Base-by-base conservation (phyloP, 768 basidiomycete species). In the Boletus reticulatus region DNA sequence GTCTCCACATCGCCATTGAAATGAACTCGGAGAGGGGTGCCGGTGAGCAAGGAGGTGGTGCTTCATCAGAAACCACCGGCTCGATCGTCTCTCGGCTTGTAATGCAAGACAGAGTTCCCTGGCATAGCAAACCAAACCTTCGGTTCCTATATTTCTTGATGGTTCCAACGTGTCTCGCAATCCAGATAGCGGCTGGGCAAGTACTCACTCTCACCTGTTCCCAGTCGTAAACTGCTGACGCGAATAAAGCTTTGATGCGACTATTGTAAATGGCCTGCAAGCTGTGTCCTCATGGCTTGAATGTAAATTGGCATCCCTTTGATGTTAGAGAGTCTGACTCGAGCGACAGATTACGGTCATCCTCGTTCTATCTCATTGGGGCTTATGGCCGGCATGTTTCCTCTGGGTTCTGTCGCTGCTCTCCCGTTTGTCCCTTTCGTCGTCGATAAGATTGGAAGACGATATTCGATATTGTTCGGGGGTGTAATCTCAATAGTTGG, bases 221-320 rank as follows among this genome's bases (percentile, higher is more conserved):
- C 17, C 17, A 17, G 13, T 43, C 6, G 29, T 20, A 22, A 22
- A 22, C 22, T 45, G 8, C 47, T 61, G 24, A 60, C 8, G 5
- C 5, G n/a, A 14, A 22, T 12, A 32, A 43, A 60, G 60, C 2
- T 60, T 60, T 12, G 43, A 60, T 4, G 79, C 81, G 0, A 81
- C 82, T 5, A 84, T 84, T 83, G 75, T 84, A 65, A 85, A 84
- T 61, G 82, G 82, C 38, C 64, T 85, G 36, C 83, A 85, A 63
- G 80, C 82, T 0, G 83, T 84, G 16, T 68, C 76, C 22, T 78
- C 81, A 0, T 85, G 82, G 81, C 75, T 80, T 57, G 70, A 67
- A 4, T 84, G 84, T 84, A 50, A 57, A 77, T 56, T 8, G 2
- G 7, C 6, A n/a, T n/a, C 4, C n/a, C 38, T 8, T n/a, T n/a